Evolutionary conservation across 1,284 basidiomycete species (phyloP), one percentile per base, ranked within the genome.

Genomic region (Ustilago trichophora): DNA sequence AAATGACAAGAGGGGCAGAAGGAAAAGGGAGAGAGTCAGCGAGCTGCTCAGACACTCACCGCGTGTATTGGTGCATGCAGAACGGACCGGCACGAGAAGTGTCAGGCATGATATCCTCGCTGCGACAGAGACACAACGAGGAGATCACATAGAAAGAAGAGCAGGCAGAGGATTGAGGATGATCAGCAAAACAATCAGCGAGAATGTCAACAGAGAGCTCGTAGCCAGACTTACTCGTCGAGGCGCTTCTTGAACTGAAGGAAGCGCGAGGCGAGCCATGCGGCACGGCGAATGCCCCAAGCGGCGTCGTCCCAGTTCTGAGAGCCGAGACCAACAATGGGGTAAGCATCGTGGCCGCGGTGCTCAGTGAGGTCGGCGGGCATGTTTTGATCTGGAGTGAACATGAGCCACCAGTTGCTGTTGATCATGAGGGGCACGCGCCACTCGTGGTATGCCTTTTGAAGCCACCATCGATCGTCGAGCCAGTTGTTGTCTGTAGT

Each of bases 361-460:
- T 53, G 70, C 52, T 51, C 73, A 46, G 33, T 77, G 19, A 56
- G 60, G 41, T 55, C 67, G n/a, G 42, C 32, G 56, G 85, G 84
- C 48, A 85, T 83, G 55, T 75, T 78, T 11, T 82, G 73, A 77
- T 87, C 86, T 37, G 84, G 81, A 31, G 83, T 82, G 79, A 94
- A 91, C n/a, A 92, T 86, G 38, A 97, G 85, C 94, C 94, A 98
- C 94, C 94, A 98, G 80, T 98, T 97, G 9, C 93, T 95, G 83
- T 98, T 91, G 76, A 98, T 83, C 55, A 92, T 85, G 26, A 98
- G 84, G 0, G 95, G 92, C 1, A 88, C 87, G 38, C 94, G 87
- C 89, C 90, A 92, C 82, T 93, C 90, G 63, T 92, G 88, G 83
- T 98, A 98, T 0, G 92, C 89, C 71, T 91, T 90, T 72, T 90